Evolutionary conservation across 345 rosid genomes (phyloP).

Genomic region (Rhizophora apiculata): DNA sequence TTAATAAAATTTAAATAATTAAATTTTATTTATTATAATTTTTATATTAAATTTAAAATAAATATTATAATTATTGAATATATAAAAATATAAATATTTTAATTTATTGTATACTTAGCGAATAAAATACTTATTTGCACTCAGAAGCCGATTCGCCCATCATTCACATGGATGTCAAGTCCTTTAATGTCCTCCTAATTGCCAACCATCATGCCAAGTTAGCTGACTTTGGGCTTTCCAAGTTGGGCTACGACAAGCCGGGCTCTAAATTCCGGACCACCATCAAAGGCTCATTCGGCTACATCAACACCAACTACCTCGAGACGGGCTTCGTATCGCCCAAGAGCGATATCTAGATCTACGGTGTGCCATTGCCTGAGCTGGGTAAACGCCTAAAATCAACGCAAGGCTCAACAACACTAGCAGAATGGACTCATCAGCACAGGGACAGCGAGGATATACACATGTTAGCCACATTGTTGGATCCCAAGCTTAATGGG

Average conservation of each 20-base stretch:
- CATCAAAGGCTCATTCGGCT: constrained; percentile 41
- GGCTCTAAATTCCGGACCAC: constrained; percentile 16
- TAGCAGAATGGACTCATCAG: constrained; percentile 41
- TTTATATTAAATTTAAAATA: too few relatives aligned
- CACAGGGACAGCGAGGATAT: constrained; percentile 22
- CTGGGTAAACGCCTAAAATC: constrained; percentile 39
- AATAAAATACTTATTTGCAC: constrained; percentile 26
- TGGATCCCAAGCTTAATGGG: constrained; percentile 43
- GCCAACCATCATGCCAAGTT: constrained; percentile 32
- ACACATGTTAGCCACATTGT: constrained; percentile 16
- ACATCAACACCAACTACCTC: constrained; percentile 33
- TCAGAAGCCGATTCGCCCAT: constrained; percentile 41
- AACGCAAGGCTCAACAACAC: constrained; percentile 31
- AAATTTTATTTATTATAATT: too few relatives aligned
- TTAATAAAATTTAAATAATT: too few relatives aligned
- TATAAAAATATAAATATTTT: too few relatives aligned
- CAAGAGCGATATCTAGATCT: constrained; percentile 43
- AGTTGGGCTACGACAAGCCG: constrained; percentile 27
- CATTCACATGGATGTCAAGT: constrained; percentile 60
- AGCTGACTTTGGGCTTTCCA: constrained; percentile 47
- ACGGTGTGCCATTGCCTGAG: constrained; percentile 38
- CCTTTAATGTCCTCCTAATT: constrained; percentile 43
- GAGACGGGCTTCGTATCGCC: constrained; percentile 35
- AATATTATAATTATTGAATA: too few relatives aligned
- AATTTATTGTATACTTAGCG: too few relatives aligned